Evolutionary conservation across 2,329 filamentous ascomycete species (phyloP), one percentile per base, ranked within the genome.

Genomic region (Fusarium tuaranense): DNA sequence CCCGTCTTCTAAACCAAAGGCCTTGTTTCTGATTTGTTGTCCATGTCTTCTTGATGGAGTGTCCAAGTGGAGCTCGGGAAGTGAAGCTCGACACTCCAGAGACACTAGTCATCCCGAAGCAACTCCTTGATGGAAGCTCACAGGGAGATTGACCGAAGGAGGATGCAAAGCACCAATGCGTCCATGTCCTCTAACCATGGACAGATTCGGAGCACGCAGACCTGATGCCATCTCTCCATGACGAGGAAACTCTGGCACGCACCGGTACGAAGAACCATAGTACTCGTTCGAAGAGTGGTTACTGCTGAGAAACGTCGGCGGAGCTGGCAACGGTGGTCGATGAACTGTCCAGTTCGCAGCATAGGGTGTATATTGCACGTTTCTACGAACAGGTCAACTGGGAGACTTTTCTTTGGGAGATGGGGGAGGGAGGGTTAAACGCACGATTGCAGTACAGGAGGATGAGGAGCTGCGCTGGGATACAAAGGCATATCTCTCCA

Each of bases 371-470:
- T 48, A 38, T 20, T 68, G 57, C 51, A 67, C 51, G 41, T 27
- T 64, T 58, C 72, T 76, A 44, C 48, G 22, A 48, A 25, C 12
- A 7, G 34, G 62, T 73, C 41, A 66, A 60, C 44, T 30, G 16
- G 64, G 20, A 18, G 58, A 14, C n/a, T 32, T 25, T 6, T 32
- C 22, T 6, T n/a, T 16, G 13, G 41, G 44, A 2, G 30, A 13
- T 12, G n/a, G 25, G 36, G 48, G 27, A 14, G 44, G 12, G 44
- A 46, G 25, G 48, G 48, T 55, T 30, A 30, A 30, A 73, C 72
- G 62, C 34, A 74, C 72, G 71, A 59, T 53, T 72, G 41, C 38
- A 75, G 41, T 69, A 74, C 63, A 34, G 44, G 13, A 44, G 46
- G 58, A 46, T 67, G 51, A 18, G 67, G 38, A 16, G 46, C 46